Evolutionary conservation across 2,329 filamentous ascomycete genomes (phyloP), one percentile per base, ranked within the genome.

Genomic region (Onygena corvina): DNA sequence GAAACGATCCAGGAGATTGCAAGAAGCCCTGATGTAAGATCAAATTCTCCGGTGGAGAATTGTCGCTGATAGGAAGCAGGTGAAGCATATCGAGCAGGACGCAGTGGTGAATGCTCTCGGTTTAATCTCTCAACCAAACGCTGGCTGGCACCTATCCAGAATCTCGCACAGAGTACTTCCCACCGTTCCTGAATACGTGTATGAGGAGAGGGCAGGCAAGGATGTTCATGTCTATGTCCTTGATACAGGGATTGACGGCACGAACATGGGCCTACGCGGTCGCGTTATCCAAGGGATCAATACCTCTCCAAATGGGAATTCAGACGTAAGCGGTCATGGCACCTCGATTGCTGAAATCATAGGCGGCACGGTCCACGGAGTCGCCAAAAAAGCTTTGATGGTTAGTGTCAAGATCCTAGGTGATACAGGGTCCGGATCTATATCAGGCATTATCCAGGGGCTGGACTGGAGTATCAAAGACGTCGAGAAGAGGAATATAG

Each of bases 401-500:
- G 56, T 68, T 33, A 71, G 71, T 44, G 71, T 79, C 52, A 76
- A 75, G 59, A 72, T 65, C 52, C 66, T 75, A 16, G 67, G 68
- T 47, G 64, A 62, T 20, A 59, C 69, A 11, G 70, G 71, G 38
- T 65, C 65, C 40, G 74, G 74, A 21, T 69, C 64, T 11, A 66
- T 63, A 38, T 63, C 66, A 14, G 65, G 67, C 54, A 71, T 74
- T 52, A 68, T 78, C 53, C 60, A 66, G 16, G 76, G 73, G 14
- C 73, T 77, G 57, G 57, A 65, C 31, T 68, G 62, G 62, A 62
- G 61, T 38, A 58, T 56, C 45, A 60, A 62, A 33, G 56, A 65
- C 49, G 62, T 61, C 29, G 57, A 54, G 25, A 52, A 46, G 48
- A 62, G 60, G 49, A 57, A 57, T 11, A 57, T 54, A 35, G 56